Conservation (phyloP, 305 asterid genomes). For the Withania somnifera region DNA sequence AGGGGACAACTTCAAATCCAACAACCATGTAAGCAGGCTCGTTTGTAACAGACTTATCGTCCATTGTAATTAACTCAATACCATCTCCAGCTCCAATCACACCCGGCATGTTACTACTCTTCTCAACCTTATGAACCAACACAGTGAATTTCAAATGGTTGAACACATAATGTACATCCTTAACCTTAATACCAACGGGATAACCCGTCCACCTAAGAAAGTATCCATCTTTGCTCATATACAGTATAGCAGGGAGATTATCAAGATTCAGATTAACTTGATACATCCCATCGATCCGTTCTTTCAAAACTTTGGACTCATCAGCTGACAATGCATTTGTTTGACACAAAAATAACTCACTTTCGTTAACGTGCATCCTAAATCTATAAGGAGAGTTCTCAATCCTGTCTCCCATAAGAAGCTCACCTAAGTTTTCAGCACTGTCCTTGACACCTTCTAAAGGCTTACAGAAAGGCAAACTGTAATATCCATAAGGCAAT, state of each 20-base stretch:
- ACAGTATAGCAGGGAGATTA: conserved; percentile 25
- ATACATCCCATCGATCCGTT: conserved; percentile 22
- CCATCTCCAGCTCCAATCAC: conserved; percentile 21
- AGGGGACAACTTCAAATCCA: conserved; percentile 26
- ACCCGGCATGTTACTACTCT: conserved; percentile 2
- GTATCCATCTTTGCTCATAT: conserved; percentile 17
- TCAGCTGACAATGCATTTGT: conserved; percentile 7
- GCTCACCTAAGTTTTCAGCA: conserved; percentile 20
- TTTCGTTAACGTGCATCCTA: conserved; percentile 21
- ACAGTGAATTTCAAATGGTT: conserved; percentile 23
- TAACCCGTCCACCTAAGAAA: conserved; percentile 28
- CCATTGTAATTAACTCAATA: conserved; percentile 8
- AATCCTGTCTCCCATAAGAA: conserved; percentile 32
- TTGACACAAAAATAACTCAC: conserved; percentile 16
- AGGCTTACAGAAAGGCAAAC: conserved; percentile 30
- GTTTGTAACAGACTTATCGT: neutral
- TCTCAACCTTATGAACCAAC: conserved; percentile 16
- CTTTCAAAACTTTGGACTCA: conserved; percentile 18
- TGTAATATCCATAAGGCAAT: conserved; percentile 25
- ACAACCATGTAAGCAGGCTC: conserved; percentile 21
- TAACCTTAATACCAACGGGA: conserved; percentile 19
- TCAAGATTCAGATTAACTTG: conserved; percentile 33
- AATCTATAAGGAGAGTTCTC: conserved; percentile 30
- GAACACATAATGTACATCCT: conserved; percentile 12
- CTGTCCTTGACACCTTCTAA: conserved; percentile 30